Percentiles rank a stretch among this genome's conserved stretches.
Conservation (phyloP, 495 filamentous ascomycete species). For the Platismatia glauca region DNA sequence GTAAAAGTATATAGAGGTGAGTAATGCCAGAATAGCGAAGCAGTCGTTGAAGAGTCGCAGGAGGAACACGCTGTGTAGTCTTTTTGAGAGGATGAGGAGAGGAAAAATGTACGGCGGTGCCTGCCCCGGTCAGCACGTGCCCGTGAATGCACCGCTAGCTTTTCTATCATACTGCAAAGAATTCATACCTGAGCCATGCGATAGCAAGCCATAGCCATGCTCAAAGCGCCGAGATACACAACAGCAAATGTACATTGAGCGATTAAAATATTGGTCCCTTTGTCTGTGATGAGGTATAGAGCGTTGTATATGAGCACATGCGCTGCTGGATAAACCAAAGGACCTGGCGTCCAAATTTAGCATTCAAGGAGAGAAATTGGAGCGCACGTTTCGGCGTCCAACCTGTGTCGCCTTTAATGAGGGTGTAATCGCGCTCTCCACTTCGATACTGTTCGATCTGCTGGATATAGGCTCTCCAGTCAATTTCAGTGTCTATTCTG, state of each 20-base stretch:
- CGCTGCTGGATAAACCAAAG: conserved; percentile 61
- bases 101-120: conserved; percentile 85
- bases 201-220: conserved; percentile 75
- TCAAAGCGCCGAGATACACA: conserved; percentile 67
- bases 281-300: conserved; percentile 68
- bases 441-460: conserved; percentile 69
- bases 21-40: conserved; percentile 73
- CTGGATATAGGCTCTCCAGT: conserved; percentile 96
- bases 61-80: conserved; percentile 87
- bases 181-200: conserved; percentile 53
- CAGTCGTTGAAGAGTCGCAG: conserved; percentile 94
- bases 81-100: conserved; percentile 79
- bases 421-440: conserved; percentile 81
- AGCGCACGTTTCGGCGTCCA: conserved; percentile 31
- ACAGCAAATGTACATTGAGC: conserved; percentile 74
- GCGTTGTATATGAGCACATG: conserved; percentile 86
- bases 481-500: conserved; percentile 87
- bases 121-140: conserved; percentile 30
- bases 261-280: conserved; percentile 64
- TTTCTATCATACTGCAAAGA: background rate
- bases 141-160: background rate
- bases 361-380: conserved; percentile 44
- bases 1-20: conserved; percentile 66
- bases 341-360: background rate
- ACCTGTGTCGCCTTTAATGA: conserved; percentile 80